Percentiles rank a stretch among this genome's conserved stretches.
These are phyloP conservation scores for Kurtzmaniella natalensis DNA, from an alignment of 1,139 yeast species.

Conservation along the genomic window DNA sequence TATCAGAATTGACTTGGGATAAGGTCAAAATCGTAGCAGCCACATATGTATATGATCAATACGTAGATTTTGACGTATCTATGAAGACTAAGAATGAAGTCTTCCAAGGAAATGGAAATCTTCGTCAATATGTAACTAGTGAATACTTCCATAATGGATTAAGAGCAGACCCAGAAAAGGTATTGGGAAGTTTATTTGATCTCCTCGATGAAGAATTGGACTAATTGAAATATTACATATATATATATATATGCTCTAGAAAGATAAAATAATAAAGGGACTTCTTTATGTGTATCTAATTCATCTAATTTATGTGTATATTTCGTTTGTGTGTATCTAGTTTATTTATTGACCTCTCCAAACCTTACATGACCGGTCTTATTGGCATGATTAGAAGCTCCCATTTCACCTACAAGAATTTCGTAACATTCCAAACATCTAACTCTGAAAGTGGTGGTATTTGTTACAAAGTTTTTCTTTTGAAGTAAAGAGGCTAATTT, in stretches of 20 bases:
- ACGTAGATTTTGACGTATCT: constrained; percentile 47
- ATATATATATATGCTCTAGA: background rate
- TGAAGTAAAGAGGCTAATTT: constrained; percentile 46
- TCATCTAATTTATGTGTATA: background rate
- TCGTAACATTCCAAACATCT: constrained; percentile 56
- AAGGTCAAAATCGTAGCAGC: constrained; percentile 51
- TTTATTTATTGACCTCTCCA: constrained; percentile 47
- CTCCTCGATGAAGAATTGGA: constrained; percentile 44
- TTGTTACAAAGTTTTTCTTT: constrained; percentile 57
- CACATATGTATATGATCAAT: constrained; percentile 47
- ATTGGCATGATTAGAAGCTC: constrained; percentile 64
- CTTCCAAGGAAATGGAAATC: constrained; percentile 29
- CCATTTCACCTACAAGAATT: constrained; percentile 58
- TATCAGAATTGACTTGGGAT: constrained; percentile 25
- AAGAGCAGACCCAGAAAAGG: constrained; percentile 36
- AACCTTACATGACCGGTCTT: constrained; percentile 60
- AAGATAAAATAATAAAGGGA: too few relatives aligned
- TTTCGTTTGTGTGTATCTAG: constrained; percentile 1
- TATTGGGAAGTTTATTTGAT: constrained; percentile 36
- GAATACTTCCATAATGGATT: constrained; percentile 53
- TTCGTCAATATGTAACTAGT: constrained; percentile 42
- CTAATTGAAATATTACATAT: constrained; percentile 13
- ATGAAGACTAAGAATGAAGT: constrained; percentile 26
- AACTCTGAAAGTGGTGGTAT: constrained; percentile 57
- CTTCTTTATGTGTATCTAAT: too few relatives aligned